Evolutionary conservation across 2,329 filamentous ascomycete genomes (phyloP), one percentile per base, ranked within the genome.

Genomic region (Alternaria triticina): DNA sequence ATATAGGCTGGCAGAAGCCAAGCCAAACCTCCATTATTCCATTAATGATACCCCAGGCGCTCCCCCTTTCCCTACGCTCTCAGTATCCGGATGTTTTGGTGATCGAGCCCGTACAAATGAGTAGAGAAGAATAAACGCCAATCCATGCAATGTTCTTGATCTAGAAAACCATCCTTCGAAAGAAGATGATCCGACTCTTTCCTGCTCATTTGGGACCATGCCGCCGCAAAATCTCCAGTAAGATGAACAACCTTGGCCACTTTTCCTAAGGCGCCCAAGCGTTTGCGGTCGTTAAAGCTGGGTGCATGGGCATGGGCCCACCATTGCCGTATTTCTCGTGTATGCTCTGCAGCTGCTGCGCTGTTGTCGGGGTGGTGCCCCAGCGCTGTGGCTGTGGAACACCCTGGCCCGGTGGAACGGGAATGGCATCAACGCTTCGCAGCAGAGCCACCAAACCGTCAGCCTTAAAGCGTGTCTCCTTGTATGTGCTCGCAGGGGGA

Each of bases 401-500:
- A 40, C 23, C 50, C 40, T 62, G 60, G n/a, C 61, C 66, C 2
- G 63, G 50, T 36, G 72, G 70, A 17, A 69, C 49, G 2, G 71
- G 63, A 13, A 75, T 71, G 9, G 66, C 59, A 1, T 68, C 54
- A 5, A 74, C 70, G 57, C 88, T 86, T 30, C 89, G 87, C 22
- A 99, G 83, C 44, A 97, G 83, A 30, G 88, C 86, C 7, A 96
- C 90, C 82, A 97, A 84, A 62, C 87, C 89, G 33, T 88, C 83
- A 0, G 93, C 83, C 66, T 87, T 91, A 71, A 97, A 90, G 11
- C 89, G 86, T 43, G 88, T 87, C 20, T 88, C 87, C 57, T 89
- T 88, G 79, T 96, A 97, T 8, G 88, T 85, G 23, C 91, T 87
- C 1, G 91, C 87, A 1, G 88, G 85, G 0, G 94, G 94, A 12